Conservation (phyloP, 2,329 filamentous ascomycete genomes). For the Apiospora saccharicola region DNA sequence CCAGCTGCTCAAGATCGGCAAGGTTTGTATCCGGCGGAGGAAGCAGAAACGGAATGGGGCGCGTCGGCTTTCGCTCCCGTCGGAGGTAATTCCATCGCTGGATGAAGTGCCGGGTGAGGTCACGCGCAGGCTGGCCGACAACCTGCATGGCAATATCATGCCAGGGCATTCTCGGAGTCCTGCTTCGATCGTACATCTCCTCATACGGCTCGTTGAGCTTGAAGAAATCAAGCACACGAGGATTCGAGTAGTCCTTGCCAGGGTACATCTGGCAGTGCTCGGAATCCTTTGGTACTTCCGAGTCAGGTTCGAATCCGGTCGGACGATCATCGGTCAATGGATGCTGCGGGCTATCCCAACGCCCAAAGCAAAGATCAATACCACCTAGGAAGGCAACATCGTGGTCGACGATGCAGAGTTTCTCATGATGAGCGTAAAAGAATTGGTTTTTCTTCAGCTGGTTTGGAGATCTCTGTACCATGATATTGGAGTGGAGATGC, state of each 20-base stretch:
- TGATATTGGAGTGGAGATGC: slow-evolving; percentile 94
- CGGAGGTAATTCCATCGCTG: slow-evolving; percentile 98
- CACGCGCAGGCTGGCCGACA: slow-evolving; percentile 91
- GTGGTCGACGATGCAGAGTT: slow-evolving; percentile 96
- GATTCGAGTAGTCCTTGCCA: slow-evolving; percentile 98
- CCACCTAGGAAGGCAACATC: slow-evolving; percentile 95
- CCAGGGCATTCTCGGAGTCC: slow-evolving; percentile 95
- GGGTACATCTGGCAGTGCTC: slow-evolving; percentile 97
- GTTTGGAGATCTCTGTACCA: slow-evolving; percentile 94
- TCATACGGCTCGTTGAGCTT: slow-evolving; percentile 93
- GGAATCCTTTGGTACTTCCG: slow-evolving; percentile 80
- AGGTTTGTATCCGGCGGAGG: slow-evolving; percentile 91
- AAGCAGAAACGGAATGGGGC: slow-evolving; percentile 90
- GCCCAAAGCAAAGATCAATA: slow-evolving; percentile 94
- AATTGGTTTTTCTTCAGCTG: slow-evolving; percentile 99
- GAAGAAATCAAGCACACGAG: slow-evolving; percentile 94
- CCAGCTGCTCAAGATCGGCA: slow-evolving; percentile 85
- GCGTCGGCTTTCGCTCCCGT: slow-evolving; percentile 88
- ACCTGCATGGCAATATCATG: slow-evolving; percentile 98
- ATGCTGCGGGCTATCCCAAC: slow-evolving; percentile 97
- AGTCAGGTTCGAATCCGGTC: slow-evolving; percentile 85
- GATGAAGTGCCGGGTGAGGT: slow-evolving; percentile 94
- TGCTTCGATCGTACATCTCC: slow-evolving; percentile 95
- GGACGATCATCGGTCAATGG: slow-evolving; percentile 90
- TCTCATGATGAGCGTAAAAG: slow-evolving; percentile 99